A percentile compares a stretch with the other conserved stretches of the same genome.
Evolutionary conservation across 108 stramenopile genomes (phyloP).

Genomic region (Cyclotella cryptica): DNA sequence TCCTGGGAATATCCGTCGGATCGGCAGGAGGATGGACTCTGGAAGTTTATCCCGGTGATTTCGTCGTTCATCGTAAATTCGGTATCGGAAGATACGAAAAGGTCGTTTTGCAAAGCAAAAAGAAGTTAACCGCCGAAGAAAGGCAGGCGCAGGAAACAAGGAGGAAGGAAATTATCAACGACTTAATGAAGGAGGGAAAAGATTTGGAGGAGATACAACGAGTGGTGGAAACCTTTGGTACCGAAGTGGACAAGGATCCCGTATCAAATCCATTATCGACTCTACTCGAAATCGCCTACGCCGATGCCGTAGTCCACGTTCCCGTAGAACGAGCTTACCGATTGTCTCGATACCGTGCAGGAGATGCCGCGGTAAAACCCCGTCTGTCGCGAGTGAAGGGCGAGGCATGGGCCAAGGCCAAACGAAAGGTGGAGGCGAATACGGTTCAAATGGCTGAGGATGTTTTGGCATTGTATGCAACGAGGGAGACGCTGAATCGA

Average conservation of each 20-base stretch:
- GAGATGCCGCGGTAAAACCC: constrained; percentile 80
- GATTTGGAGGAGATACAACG: constrained; percentile 61
- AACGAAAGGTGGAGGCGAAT: constrained; percentile 73
- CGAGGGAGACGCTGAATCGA: constrained; percentile 73
- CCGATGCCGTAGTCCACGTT: constrained; percentile 80
- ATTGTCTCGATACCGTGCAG: constrained; percentile 77
- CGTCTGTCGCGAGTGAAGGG: constrained; percentile 74
- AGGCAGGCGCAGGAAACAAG: constrained; percentile 55
- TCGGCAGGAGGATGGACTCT: constrained; percentile 82
- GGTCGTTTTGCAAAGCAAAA: constrained; percentile 64
- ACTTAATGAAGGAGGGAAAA: constrained; percentile 48
- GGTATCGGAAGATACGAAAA: constrained; percentile 85
- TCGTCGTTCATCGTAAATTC: constrained; percentile 85
- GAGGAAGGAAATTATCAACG: constrained; percentile 65
- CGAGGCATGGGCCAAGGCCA: constrained; percentile 83
- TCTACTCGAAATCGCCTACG: constrained; percentile 77
- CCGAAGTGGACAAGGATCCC: constrained; percentile 73
- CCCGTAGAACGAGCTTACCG: constrained; percentile 87
- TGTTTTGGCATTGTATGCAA: constrained; percentile 82
- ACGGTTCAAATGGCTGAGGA: constrained; percentile 84
- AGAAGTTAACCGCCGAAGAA: constrained; percentile 70
- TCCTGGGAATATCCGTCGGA: constrained; percentile 79
- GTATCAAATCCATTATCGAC: constrained; percentile 79
- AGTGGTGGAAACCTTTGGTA: constrained; percentile 69
- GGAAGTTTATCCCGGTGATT: constrained; percentile 88